Evolutionary conservation across 495 filamentous ascomycete species (phyloP).

Genomic region (Platismatia glauca): DNA sequence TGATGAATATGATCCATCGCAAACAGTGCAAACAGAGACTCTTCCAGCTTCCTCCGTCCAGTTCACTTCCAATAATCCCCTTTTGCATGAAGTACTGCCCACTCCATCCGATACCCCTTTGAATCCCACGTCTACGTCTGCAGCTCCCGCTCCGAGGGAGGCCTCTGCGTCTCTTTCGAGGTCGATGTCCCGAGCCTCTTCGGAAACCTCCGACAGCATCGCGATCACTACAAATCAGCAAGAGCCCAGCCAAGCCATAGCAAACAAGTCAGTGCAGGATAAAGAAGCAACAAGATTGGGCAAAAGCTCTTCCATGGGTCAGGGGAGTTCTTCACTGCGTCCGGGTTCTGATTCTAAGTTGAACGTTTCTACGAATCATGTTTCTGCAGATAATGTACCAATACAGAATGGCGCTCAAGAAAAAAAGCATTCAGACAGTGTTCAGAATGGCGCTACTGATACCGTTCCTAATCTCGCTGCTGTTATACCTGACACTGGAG

Average conservation of each 20-base stretch:
- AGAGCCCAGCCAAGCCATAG: not conserved
- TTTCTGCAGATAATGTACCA: conserved; percentile 51
- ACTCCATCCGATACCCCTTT: conserved; percentile 31
- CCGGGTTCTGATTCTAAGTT: conserved; percentile 35
- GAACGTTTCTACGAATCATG: conserved; percentile 49
- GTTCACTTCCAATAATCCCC: conserved; percentile 4
- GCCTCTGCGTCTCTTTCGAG: conserved; percentile 35
- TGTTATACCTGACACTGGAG: conserved; percentile 40
- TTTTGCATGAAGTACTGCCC: conserved; percentile 2
- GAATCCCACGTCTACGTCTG: conserved; percentile 38
- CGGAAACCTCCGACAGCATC: conserved; percentile 20
- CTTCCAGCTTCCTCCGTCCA: conserved; percentile 25
- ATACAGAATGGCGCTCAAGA: conserved; percentile 45
- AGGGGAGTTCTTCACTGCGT: conserved; percentile 5
- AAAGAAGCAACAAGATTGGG: not conserved
- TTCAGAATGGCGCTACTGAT: conserved; percentile 45
- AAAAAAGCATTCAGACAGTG: conserved; percentile 44
- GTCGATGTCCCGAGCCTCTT: conserved; percentile 33
- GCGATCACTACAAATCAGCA: conserved; percentile 13
- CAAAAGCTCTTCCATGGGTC: not conserved
- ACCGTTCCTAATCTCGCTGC: conserved; percentile 35
- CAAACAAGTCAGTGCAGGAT: not conserved
- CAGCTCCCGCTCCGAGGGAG: conserved; percentile 36
- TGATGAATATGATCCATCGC: conserved; percentile 49
- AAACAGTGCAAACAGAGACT: conserved; percentile 37